Percentiles rank a stretch among this genome's conserved stretches.
Evolutionary conservation across 345 rosid genomes (phyloP).

Genomic region (Eucalyptus albens): DNA sequence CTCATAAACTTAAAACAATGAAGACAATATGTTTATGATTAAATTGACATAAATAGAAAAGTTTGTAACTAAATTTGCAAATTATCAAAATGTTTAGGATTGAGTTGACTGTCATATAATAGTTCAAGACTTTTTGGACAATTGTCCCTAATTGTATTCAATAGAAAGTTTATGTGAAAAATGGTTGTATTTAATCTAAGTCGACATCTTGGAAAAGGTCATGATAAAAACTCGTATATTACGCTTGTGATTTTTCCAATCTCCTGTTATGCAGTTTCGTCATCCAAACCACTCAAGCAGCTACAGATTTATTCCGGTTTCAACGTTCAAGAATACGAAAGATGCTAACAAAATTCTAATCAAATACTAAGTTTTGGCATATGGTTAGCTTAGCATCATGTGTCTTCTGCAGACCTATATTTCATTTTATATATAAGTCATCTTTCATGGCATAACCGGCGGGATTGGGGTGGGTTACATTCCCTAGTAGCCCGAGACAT

Average conservation of each 20-base stretch:
- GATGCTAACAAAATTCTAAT: neutral
- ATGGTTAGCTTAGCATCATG: neutral
- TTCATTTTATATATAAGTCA: neutral
- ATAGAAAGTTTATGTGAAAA: neutral
- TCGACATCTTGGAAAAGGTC: neutral
- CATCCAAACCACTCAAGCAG: neutral
- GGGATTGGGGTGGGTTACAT: neutral
- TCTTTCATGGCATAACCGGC: neutral
- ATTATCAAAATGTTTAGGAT: neutral
- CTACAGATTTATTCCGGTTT: neutral
- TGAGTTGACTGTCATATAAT: neutral
- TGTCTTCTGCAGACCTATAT: neutral
- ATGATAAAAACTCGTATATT: neutral
- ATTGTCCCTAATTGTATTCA: neutral
- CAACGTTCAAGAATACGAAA: neutral
- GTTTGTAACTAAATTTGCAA: neutral
- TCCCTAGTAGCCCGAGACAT: neutral
- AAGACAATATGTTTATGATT: no score
- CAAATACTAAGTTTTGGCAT: neutral
- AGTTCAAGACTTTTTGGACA: neutral
- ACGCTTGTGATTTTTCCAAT: neutral
- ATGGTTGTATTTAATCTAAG: neutral
- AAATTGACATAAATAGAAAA: rapidly evolving
- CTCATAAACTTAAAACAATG: rapidly evolving
- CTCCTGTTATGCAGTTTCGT: neutral